Evolutionary conservation across 1,139 yeast genomes (phyloP).

Genomic region (Saccharomycopsis hybrid): DNA sequence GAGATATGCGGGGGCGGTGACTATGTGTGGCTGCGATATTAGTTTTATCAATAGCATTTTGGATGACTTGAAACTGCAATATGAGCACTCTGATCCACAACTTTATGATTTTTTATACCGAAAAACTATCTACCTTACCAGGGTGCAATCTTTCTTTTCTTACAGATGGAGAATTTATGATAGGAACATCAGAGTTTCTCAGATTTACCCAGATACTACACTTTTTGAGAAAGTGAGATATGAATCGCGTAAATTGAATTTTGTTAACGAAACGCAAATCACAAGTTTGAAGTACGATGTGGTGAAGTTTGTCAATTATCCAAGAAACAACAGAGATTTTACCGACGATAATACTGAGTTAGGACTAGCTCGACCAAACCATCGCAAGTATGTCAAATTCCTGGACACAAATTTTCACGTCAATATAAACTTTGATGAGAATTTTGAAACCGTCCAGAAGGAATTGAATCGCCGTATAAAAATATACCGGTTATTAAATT

Average conservation of each 20-base stretch:
- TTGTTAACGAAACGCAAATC: constrained; percentile 8
- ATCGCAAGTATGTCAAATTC: constrained; percentile 1
- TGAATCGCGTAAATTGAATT: constrained; percentile 3
- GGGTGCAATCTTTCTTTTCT: constrained; percentile 3
- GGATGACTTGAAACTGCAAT: constrained; percentile 1
- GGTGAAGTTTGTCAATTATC: constrained; percentile 9
- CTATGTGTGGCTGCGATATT: constrained; percentile 2
- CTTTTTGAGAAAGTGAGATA: constrained; percentile 4
- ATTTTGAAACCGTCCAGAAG: neutral
- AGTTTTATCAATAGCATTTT: constrained; percentile 1
- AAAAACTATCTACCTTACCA: constrained; percentile 6
- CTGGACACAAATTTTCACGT: constrained; percentile 1
- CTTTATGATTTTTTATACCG: constrained; percentile 4
- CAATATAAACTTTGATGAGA: constrained; percentile 2
- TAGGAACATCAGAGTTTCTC: neutral
- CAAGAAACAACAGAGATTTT: constrained; percentile 1
- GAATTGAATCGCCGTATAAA: neutral
- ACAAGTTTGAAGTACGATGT: neutral
- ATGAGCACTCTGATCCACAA: neutral
- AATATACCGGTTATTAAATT: neutral
- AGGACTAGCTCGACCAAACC: neutral
- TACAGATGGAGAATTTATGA: constrained; percentile 6
- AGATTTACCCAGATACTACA: constrained; percentile 9
- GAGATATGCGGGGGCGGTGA: constrained; percentile 2
- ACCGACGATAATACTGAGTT: constrained; percentile 4